Evolutionary conservation across 352 stramenopile species (phyloP), one percentile per base, ranked within the genome.

Genomic region (Pythium monospermum): DNA sequence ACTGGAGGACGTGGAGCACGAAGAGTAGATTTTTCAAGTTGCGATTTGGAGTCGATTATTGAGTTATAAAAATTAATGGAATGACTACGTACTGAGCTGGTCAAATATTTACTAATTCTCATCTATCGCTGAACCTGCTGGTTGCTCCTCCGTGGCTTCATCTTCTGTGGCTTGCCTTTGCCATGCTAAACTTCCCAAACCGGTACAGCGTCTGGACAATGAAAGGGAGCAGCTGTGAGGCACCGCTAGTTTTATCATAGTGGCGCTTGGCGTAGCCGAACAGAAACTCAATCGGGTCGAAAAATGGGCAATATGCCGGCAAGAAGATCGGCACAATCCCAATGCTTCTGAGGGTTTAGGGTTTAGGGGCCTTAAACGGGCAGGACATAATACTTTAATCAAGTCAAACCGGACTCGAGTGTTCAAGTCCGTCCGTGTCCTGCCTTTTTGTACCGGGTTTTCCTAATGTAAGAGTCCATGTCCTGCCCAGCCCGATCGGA

Each of bases 261-360:
- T 69, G 42, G 1, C 54, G 27, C 13, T 51, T 41, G 10, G 40
- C 30, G 10, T 60, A 61, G 1, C 59, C 59, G 19, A 66, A 72
- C 28, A 66, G 1, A 16, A 53, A 57, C 15, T 69, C 54, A 28
- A 66, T 72, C 0, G 50, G 59, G 44, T 68, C 59, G 50, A 68
- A 59, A 51, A 68, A 65, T 28, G 53, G 54, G 42, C 49, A 71
- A 13, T 62, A 68, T 1, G 49, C 53, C 4, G 53, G 63, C 22
- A 63, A 37, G 16, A 72, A 60, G 13, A 63, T 62, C 4, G 50
- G 27, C 0, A 60, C 45, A 26, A 64, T 37, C 3, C 59, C 59
- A 28, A 69, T 38, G 13, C 47, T 61, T 13, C 55, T 19, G 2
- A 73, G 36, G 23, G 57, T n/a, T n/a, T n/a, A n/a, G n/a, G n/a